These are phyloP conservation scores for Lactifluus pinguis DNA, from an alignment of 768 basidiomycete genomes.

Conservation along the genomic window DNA sequence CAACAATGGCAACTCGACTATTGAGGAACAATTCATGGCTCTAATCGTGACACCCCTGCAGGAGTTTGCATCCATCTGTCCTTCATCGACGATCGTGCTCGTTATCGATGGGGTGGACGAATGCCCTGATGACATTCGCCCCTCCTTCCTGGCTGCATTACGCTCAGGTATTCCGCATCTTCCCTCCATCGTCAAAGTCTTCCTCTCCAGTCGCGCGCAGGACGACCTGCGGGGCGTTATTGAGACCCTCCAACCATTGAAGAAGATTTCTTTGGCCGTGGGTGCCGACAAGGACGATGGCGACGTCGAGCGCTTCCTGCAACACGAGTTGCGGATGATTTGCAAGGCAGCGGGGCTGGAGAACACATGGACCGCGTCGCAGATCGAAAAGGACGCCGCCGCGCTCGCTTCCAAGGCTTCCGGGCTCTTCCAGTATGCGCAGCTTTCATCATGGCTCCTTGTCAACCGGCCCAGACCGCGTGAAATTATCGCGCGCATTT, in stretches of 20 bases:
- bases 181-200: slow-evolving; percentile 11
- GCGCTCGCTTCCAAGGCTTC: slow-evolving; percentile 7
- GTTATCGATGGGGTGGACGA: slow-evolving; percentile 20
- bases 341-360: background rate
- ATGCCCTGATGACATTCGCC: slow-evolving; percentile 7
- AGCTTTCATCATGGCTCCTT: slow-evolving; percentile 9
- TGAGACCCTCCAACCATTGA: background rate
- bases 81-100: slow-evolving; percentile 9
- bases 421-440: slow-evolving; percentile 21
- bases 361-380: background rate
- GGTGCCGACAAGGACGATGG: slow-evolving; percentile 2
- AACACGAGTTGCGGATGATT: background rate
- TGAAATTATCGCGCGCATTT: slow-evolving; percentile 7
- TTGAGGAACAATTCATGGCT: slow-evolving; percentile 17
- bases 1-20: background rate
- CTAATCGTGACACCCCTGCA: slow-evolving; percentile 10
- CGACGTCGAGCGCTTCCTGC: slow-evolving; percentile 10
- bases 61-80: slow-evolving; percentile 6
- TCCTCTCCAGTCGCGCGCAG: slow-evolving; percentile 18
- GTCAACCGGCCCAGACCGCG: background rate
- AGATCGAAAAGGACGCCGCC: slow-evolving; percentile 5
- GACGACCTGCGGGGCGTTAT: slow-evolving; percentile 4
- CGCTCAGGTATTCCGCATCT: background rate
- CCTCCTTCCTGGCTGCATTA: slow-evolving; percentile 4
- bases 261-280: background rate